Evolutionary conservation across 176 grass and related monocot species (phyloP).

Genomic region (Triticum aestivum): IWGSC_CS_RefSeq_v2.1 NC_057797.1:698319062-698319561

Average conservation of each 20-base stretch:
- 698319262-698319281: constrained; percentile 47
- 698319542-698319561: not conserved
- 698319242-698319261: constrained; percentile 56
- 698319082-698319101: not conserved
- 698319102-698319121: not conserved
- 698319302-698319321: constrained; percentile 18
- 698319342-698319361: not conserved
- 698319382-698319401: constrained; percentile 33
- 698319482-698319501: not conserved
- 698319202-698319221: constrained; percentile 49
- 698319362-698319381: constrained; percentile 18
- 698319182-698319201: constrained; percentile 37
- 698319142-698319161: not conserved
- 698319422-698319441: not conserved
- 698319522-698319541: not conserved
- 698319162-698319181: constrained; percentile 27
- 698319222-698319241: constrained; percentile 52
- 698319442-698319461: not conserved
- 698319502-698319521: not conserved
- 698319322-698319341: constrained; percentile 31
- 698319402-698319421: not conserved
- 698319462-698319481: not conserved
- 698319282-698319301: constrained; percentile 27
- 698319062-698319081: not conserved
- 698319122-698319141: not conserved